Conservation (phyloP, 2,329 filamentous ascomycete genomes). For the Septoria petroselini region DNA sequence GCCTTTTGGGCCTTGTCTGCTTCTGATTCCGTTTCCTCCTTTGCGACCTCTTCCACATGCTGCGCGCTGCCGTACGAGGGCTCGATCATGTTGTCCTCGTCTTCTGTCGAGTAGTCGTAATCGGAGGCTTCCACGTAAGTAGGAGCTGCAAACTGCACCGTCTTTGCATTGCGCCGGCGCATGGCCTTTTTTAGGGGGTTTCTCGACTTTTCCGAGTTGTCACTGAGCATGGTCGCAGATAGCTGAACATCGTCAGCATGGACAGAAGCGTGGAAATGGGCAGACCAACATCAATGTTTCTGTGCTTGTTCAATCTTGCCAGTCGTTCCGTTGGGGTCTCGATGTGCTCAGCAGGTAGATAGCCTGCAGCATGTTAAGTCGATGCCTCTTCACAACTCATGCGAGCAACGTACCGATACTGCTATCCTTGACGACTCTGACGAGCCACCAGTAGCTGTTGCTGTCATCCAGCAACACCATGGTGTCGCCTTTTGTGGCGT, state of each 20-base stretch:
- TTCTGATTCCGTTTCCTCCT: constrained; percentile 25
- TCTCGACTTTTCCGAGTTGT: constrained; percentile 74
- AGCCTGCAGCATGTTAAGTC: constrained; percentile 57
- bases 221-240: constrained; percentile 67
- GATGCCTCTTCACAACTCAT: not conserved
- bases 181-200: constrained; percentile 82
- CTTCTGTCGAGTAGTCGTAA: constrained; percentile 78
- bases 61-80: constrained; percentile 24
- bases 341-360: constrained; percentile 95
- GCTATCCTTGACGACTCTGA: constrained; percentile 93
- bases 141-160: constrained; percentile 77
- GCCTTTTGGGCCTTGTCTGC: constrained; percentile 27
- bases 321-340: constrained; percentile 95
- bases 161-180: constrained; percentile 76
- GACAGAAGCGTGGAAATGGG: constrained; percentile 3
- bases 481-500: constrained; percentile 95
- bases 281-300: constrained; percentile 84
- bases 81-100: constrained; percentile 44
- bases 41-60: constrained; percentile 23
- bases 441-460: constrained; percentile 99
- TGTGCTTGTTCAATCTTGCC: constrained; percentile 91
- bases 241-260: constrained; percentile 49
- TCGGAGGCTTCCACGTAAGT: constrained; percentile 88
- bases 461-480: constrained; percentile 98
- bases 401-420: constrained; percentile 66